A percentile compares a stretch with the other conserved stretches of the same genome.
Evolutionary conservation across 352 stramenopile genomes (phyloP).

Genomic region (Achlya hypogyna): DNA sequence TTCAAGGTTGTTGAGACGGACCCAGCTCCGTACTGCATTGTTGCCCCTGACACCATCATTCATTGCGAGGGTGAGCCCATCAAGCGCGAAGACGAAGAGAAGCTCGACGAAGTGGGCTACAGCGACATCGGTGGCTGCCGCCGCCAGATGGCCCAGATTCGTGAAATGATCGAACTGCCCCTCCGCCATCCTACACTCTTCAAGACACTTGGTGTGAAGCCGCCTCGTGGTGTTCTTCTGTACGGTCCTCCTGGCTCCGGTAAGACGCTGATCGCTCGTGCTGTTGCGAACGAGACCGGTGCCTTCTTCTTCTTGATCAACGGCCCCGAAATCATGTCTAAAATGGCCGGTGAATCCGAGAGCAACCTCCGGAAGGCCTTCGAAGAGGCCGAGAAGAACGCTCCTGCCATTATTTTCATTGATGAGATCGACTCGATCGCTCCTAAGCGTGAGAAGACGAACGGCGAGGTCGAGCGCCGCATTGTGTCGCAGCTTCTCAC

Average conservation of each 20-base stretch:
- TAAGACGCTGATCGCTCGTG: slow-evolving; percentile 98
- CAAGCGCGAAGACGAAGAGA: slow-evolving; percentile 98
- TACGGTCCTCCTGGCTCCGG: slow-evolving; percentile 97
- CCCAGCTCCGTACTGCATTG: slow-evolving; percentile 96
- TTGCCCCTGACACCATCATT: slow-evolving; percentile 98
- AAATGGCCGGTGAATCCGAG: slow-evolving; percentile 92
- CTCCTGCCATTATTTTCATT: slow-evolving; percentile 99
- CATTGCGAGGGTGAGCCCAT: slow-evolving; percentile 99
- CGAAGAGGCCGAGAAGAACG: slow-evolving; percentile 99
- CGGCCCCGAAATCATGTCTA: slow-evolving; percentile 99
- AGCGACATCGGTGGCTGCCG: slow-evolving; percentile 98
- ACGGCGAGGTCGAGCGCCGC: slow-evolving; percentile 97
- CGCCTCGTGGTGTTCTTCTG: slow-evolving; percentile 97
- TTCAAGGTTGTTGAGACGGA: slow-evolving; percentile 99
- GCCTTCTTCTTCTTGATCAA: slow-evolving; percentile 99
- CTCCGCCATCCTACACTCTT: slow-evolving; percentile 97
- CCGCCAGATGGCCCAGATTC: slow-evolving; percentile 99
- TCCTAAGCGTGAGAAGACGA: slow-evolving; percentile 98
- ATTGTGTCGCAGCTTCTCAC: slow-evolving; percentile 99
- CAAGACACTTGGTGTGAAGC: slow-evolving; percentile 99
- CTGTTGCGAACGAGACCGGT: slow-evolving; percentile 98
- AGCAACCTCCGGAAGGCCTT: slow-evolving; percentile 95
- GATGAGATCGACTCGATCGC: slow-evolving; percentile 99
- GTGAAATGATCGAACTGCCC: slow-evolving; percentile 99
- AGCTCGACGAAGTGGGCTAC: slow-evolving; percentile 98